A percentile compares a stretch with the other conserved stretches of the same genome.
Conservation (phyloP, 306 rosid genomes). For the Vachellia collinsii region DNA sequence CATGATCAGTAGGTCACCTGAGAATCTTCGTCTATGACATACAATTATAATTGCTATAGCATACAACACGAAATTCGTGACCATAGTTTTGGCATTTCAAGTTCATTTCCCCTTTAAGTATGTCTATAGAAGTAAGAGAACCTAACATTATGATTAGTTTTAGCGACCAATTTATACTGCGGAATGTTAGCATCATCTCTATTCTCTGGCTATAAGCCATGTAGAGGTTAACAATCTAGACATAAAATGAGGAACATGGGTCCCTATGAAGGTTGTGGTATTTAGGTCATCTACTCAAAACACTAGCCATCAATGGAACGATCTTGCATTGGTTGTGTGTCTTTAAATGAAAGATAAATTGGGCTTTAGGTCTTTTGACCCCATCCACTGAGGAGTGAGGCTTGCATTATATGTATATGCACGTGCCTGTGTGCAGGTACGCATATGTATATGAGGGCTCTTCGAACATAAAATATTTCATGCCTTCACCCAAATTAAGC, state of each 20-base stretch:
- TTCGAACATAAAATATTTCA: background rate
- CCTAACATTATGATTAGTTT: background rate
- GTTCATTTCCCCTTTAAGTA: constrained; percentile 2
- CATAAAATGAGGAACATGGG: background rate
- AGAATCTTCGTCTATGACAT: background rate
- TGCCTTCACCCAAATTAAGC: constrained; percentile 14
- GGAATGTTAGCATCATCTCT: background rate
- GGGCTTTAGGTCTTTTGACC: background rate
- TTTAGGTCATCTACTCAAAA: background rate
- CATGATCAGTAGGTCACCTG: background rate
- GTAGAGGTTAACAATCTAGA: background rate
- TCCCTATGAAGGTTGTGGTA: background rate
- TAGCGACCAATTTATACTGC: background rate
- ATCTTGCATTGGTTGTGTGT: background rate
- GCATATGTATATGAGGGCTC: background rate
- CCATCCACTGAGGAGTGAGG: background rate
- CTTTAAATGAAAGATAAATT: background rate
- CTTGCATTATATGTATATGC: background rate
- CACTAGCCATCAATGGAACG: background rate
- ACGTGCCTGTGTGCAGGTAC: background rate
- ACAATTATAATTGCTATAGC: background rate
- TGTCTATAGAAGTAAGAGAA: constrained; percentile 10
- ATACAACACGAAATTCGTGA: background rate
- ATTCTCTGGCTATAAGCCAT: background rate
- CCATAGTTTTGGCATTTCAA: background rate